These are phyloP conservation scores for Colletotrichum noveboracense DNA, from an alignment of 2,329 filamentous ascomycete species.

Conservation along the genomic window DNA sequence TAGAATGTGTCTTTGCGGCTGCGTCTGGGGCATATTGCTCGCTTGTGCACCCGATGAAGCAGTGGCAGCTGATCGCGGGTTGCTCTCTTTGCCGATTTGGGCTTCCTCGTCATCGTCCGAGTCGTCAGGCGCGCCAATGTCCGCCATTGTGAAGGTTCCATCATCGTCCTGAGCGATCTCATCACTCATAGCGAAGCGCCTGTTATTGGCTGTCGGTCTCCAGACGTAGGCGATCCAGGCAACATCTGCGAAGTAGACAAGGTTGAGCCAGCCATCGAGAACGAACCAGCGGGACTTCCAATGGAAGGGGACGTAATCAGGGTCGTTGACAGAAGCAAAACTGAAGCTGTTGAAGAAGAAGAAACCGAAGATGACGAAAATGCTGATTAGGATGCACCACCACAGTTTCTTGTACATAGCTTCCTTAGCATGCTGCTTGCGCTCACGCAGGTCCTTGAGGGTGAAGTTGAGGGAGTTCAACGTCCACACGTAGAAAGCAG, in stretches of 20 bases:
- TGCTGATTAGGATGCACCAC: conserved; percentile 94
- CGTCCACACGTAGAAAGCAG: conserved; percentile 98
- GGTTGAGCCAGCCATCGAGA: conserved; percentile 94
- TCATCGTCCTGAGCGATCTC: conserved; percentile 99
- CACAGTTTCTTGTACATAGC: conserved; percentile 98
- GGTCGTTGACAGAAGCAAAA: conserved; percentile 83
- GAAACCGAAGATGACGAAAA: conserved; percentile 95
- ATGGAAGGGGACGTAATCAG: conserved; percentile 92
- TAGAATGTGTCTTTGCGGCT: conserved; percentile 41
- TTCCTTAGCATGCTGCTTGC: conserved; percentile 92
- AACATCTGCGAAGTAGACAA: conserved; percentile 95
- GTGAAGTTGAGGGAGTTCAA: conserved; percentile 93
- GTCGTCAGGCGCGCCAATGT: conserved; percentile 78
- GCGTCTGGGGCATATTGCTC: conserved; percentile 14
- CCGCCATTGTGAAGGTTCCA: conserved; percentile 91
- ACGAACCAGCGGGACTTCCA: conserved; percentile 99
- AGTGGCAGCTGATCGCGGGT: conserved; percentile 21
- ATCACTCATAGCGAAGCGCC: conserved; percentile 97
- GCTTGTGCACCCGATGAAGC: neutral
- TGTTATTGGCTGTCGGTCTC: conserved; percentile 95
- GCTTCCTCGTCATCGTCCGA: conserved; percentile 66
- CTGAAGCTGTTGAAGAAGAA: conserved; percentile 99
- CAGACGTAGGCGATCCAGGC: conserved; percentile 94
- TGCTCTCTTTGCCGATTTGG: conserved; percentile 44
- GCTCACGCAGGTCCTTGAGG: conserved; percentile 93